Base-by-base conservation (phyloP, 345 rosid species). In the Arabis alpina region DNA sequence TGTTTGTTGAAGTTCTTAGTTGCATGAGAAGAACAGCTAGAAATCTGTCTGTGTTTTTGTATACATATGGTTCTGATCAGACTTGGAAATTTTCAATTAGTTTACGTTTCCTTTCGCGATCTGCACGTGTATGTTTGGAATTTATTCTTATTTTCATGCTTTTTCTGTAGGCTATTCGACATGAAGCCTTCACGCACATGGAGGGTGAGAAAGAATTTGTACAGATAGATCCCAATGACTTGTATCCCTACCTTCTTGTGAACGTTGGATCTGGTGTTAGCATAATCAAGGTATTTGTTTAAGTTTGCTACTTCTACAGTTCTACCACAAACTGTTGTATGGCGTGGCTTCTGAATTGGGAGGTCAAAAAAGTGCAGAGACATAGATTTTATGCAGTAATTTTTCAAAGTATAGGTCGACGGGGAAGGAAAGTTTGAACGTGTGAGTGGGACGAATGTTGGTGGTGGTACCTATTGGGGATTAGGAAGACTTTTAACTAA, bases 241-340 rank as follows among this genome's bases (percentile, higher is more conserved):
- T 94, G 83, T 94, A 85, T 66, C 99, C 99, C 37, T 94, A 94
- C 87, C 99, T 94, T 75, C 96, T 94, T 39, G 99, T 92, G 32
- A 94, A 94, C 71, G 68, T 94, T 71, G 99, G 99, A 80, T 94
- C 99, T 77, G 99, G 99, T 75, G 98, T 94, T 77, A 94, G 99
- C 75, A 87, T 94, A 81, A 92, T 94, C 80, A 94, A 94, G 99
- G 99, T 91, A 79, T 39, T 34, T 66, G 36, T 27, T 70, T 76
- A 44, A 14, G 10, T 63, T 63, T 19, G 36, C 63, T 75, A 53
- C 50, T 24, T 54, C 49, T 37, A 43, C 5, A 53, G 45, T 24
- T 54, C 49, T 37, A 43, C 5, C 43, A 39, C 39, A 10, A 47
- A 47, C 54, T 45, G 2, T 41, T 12, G 56, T 64, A 32, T 61